Base-by-base conservation (phyloP, 176 grass and related monocot genomes). In the Chloris gayana region DNA sequence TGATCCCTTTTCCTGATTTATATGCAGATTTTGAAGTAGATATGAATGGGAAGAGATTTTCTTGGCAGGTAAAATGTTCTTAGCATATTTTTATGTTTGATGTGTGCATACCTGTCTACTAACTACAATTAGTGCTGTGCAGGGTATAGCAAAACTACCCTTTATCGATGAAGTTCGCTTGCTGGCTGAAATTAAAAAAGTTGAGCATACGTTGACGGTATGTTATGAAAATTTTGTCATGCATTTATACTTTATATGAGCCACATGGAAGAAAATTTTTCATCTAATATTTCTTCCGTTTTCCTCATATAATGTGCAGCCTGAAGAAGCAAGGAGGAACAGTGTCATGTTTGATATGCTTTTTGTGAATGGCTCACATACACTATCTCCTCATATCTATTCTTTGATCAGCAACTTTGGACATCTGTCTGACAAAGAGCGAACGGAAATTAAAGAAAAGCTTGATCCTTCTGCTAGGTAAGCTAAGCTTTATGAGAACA, bases 31-130 rank as follows among this genome's bases (percentile, higher is more conserved):
- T 99, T 68, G 96, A 95, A 75, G 92, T 99, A 41, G 96, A 99
- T 90, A 99, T 99, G 96, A 99, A 95, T 86, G 96, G 96, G 45
- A 99, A 99, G 73, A 89, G 92, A 83, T 99, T 69, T 76, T 87
- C 96, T 82, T 99, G 96, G 96, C 96, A 99, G 93, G 96, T 99
- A 87, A 67, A 47, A 73, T 82, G 27, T 46, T 57, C 46, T 64
- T 75, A 14, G 39, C 8, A 31, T 78, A 63, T 69, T 87, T 80
- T 4, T 82, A 64, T 62, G 41, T 29, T 60, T 75, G 56, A 63
- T 72, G 58, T 80, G 34, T 84, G 27, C 65, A 75, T 86, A 9
- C 63, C 31, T 86, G 71, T 78, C n/a, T 47, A 27, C 18, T 84
- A 75, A 84, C 34, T 75, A 22, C n/a, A 62, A 73, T 82, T 59